Base-by-base conservation (phyloP, 2,329 filamentous ascomycete species). In the Leptosphaerulina australis region DNA sequence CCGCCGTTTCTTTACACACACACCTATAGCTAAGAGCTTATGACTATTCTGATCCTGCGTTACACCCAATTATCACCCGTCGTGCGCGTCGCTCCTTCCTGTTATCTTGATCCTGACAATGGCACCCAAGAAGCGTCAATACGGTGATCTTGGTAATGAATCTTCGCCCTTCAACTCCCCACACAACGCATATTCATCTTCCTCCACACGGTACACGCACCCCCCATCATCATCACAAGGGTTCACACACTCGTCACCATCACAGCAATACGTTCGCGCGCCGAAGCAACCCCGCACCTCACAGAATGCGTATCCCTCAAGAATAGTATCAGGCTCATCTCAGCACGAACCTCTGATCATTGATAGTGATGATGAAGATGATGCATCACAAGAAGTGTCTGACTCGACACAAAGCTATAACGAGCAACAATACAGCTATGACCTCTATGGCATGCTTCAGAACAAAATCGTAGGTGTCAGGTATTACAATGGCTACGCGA, bases 401-500 rank as follows among this genome's bases (percentile, higher is more conserved):
- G 67, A 65, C 34, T 53, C 59, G 2, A 60, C 57, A 7, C 67
- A 72, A 36, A 58, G 49, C 22, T 62, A 63, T 31, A 61, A 55
- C 29, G 62, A 66, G 24, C 55, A 62, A 17, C 48, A 60, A 18
- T 60, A 62, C 48, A 56, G 39, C 36, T 72, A 60, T 34, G 49
- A 50, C 3, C 24, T 68, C 17, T 71, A 68, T 39, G 76, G 74
- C 3, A 62, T 63, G 28, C 49, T 82, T 14, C 63, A 77, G 14
- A 77, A 76, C 14, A 85, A 84, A 46, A 83, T 86, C 39, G 84
- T 87, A 2, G 84, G 84, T 2, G 72, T 81, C 64, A 62, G 79
- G 17, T 73, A 60, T 40, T 74, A 74, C 45, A 62, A 48, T 22
- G 71, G 71, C 15, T 63, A 67, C 50, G 71, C 71, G 3, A 72